Conservation (phyloP, 495 filamentous ascomycete genomes). For the Opeltia flavorubescens region DNA sequence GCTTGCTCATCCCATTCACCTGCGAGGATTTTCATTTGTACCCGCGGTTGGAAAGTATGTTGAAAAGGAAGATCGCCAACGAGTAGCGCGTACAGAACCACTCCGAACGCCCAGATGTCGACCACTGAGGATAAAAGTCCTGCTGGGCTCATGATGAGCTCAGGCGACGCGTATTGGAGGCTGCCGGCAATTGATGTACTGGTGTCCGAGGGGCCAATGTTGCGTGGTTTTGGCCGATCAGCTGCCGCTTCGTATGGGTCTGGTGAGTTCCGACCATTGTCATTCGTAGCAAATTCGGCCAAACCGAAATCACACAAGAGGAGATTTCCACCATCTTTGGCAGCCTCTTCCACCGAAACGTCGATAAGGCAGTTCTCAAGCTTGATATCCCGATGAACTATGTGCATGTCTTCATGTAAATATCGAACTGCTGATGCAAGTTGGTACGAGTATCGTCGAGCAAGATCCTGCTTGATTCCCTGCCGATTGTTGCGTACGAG, state of each 20-base stretch:
- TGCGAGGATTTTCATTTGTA: slow-evolving; percentile 43
- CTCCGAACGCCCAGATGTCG: slow-evolving; percentile 64
- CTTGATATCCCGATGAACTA: slow-evolving; percentile 65
- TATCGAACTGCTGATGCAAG: slow-evolving; percentile 57
- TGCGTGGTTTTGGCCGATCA: slow-evolving; percentile 31
- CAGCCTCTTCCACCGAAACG: slow-evolving; percentile 29
- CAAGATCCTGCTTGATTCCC: slow-evolving; percentile 38
- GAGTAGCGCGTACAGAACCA: slow-evolving; percentile 47
- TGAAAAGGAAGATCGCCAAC: slow-evolving; percentile 57
- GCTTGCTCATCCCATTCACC: slow-evolving; percentile 46
- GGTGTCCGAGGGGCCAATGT: slow-evolving; percentile 40
- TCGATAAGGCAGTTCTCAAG: slow-evolving; percentile 66
- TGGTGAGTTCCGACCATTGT: slow-evolving; percentile 28
- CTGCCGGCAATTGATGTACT: slow-evolving; percentile 45
- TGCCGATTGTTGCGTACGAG: slow-evolving; percentile 44
- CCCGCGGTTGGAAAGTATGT: slow-evolving; percentile 42
- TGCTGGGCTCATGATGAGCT: slow-evolving; percentile 35
- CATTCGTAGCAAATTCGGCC: slow-evolving; percentile 52
- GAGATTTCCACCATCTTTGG: slow-evolving; percentile 40
- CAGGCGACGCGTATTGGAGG: slow-evolving; percentile 53
- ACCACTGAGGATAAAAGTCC: slow-evolving; percentile 40
- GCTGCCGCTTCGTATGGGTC: slow-evolving; percentile 34
- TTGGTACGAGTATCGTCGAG: slow-evolving; percentile 51
- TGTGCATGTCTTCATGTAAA: slow-evolving; percentile 55
- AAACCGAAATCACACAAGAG: slow-evolving; percentile 66